Evolutionary conservation across 73 alveolate genomes (phyloP).

Genomic region (Paramecium sonneborni): DNA sequence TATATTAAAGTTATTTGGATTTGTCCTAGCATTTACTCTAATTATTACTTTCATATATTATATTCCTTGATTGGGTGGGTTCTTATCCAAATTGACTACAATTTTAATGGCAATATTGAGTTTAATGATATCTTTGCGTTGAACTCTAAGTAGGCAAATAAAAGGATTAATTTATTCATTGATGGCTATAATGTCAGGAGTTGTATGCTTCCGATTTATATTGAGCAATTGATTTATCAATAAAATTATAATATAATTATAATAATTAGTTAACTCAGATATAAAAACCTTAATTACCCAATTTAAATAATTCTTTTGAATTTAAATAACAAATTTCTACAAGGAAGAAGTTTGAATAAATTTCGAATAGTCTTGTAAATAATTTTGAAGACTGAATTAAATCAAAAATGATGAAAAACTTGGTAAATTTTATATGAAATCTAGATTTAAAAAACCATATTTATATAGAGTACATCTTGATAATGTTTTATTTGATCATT

Average conservation of each 20-base stretch:
- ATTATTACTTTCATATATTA: not conserved
- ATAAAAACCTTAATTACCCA: not conserved
- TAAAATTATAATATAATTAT: not conserved
- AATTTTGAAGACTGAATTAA: not conserved
- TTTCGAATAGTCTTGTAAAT: not conserved
- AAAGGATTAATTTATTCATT: not conserved
- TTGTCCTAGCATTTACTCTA: not conserved
- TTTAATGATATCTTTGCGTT: not conserved
- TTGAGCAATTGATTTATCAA: not conserved
- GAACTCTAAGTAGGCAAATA: not conserved
- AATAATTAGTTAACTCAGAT: not conserved
- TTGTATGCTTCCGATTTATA: not conserved
- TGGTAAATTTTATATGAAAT: not conserved
- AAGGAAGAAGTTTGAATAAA: not conserved
- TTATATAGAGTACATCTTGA: not conserved
- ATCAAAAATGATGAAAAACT: not conserved
- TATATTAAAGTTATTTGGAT: not conserved
- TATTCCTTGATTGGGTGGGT: not conserved
- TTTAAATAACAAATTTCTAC: not conserved
- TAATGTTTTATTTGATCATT: not conserved
- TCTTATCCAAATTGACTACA: not conserved
- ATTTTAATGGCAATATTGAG: not conserved
- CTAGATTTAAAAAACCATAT: not conserved
- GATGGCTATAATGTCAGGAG: not conserved
- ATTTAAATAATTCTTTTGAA: not conserved